phyloP scores from a whole-genome alignment of 2,329 filamentous ascomycete species.

The Aspergillus costaricaensis region DNA sequence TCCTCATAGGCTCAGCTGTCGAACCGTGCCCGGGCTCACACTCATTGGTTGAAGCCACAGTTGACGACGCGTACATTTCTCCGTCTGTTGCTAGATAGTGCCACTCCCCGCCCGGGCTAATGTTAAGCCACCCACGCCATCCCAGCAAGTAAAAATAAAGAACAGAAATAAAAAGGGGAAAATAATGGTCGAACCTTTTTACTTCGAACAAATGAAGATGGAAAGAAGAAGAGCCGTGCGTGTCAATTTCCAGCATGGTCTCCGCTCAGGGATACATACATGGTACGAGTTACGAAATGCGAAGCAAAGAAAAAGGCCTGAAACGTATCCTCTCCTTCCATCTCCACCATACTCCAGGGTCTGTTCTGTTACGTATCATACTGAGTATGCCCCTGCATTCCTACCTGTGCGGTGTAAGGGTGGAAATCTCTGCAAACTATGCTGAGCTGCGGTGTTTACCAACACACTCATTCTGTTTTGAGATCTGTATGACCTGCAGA shows the following conservation, averaged over 20 bases:
- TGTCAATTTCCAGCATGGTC: background rate
- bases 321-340: background rate
- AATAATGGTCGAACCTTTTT: background rate
- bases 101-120: background rate
- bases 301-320: background rate
- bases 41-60: slow-evolving; percentile 3
- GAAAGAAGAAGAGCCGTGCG: background rate
- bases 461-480: background rate
- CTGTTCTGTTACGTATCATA: background rate
- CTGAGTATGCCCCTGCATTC: background rate
- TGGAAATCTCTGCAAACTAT: background rate
- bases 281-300: too few relatives aligned
- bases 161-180: background rate
- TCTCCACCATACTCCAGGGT: background rate
- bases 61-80: slow-evolving; percentile 12
- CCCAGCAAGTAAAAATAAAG: background rate
- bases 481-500: too few relatives aligned
- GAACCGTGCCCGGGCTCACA: slow-evolving; percentile 1
- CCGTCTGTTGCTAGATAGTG: background rate
- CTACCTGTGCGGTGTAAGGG: background rate
- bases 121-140: slow-evolving; percentile 4
- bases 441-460: background rate
- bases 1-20: background rate
- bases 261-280: background rate
- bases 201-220: background rate